Conservation (phyloP, 768 basidiomycete genomes). For the Hydnum rufescens region DNA sequence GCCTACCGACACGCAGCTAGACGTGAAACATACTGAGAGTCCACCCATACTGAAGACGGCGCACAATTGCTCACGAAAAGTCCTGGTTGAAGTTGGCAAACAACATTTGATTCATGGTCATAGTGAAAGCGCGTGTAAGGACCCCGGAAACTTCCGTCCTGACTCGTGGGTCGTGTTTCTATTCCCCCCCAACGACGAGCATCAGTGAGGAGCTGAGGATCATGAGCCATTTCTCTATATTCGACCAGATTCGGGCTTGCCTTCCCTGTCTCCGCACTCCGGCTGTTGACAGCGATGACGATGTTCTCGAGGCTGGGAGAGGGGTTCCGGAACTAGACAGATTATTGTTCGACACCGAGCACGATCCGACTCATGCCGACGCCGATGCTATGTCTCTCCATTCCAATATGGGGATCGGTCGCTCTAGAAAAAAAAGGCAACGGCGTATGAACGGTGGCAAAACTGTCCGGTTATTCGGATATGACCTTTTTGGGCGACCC, state of each 20-base stretch:
- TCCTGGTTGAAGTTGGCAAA: constrained; percentile 98
- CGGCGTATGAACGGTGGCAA: background rate
- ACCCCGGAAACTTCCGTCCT: no score
- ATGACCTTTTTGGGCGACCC: background rate
- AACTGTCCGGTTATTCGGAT: background rate
- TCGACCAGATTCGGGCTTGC: background rate
- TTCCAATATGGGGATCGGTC: background rate
- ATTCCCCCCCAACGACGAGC: no score
- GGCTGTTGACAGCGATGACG: background rate
- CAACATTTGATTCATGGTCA: constrained; percentile 29
- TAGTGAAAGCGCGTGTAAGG: background rate
- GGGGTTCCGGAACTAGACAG: background rate
- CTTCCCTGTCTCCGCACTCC: background rate
- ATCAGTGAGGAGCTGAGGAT: no score
- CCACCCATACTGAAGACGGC: background rate
- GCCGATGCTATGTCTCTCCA: background rate
- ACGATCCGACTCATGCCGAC: background rate
- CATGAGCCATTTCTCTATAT: background rate
- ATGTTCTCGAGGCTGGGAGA: background rate
- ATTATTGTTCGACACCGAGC: background rate
- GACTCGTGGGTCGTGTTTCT: no score
- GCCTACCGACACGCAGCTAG: constrained; percentile 76
- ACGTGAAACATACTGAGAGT: constrained; percentile 12
- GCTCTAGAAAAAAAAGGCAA: background rate
- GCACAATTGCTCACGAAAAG: constrained; percentile 45